Percentiles rank a stretch among this genome's conserved stretches.
These are phyloP conservation scores for Globisporangium sylvaticum DNA, from an alignment of 352 stramenopile genomes.

Conservation along the genomic window DNA sequence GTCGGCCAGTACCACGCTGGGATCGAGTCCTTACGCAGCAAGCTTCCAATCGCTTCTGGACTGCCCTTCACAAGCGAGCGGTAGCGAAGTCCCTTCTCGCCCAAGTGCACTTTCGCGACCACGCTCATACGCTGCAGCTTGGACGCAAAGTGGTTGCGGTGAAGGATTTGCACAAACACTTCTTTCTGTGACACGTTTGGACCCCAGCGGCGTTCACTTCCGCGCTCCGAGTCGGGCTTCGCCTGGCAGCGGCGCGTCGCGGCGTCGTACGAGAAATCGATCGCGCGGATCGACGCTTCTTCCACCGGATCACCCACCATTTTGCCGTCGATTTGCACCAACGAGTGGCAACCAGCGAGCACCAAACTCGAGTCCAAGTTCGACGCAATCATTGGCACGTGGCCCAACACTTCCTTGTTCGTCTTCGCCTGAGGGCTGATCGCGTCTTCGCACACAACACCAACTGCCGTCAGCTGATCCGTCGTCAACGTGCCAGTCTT, in stretches of 20 bases:
- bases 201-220: constrained; percentile 67
- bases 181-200: constrained; percentile 68
- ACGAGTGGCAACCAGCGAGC: constrained; percentile 93
- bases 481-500: constrained; percentile 98
- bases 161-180: constrained; percentile 87
- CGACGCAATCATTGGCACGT: constrained; percentile 81
- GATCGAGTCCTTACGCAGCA: constrained; percentile 82
- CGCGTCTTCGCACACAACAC: constrained; percentile 86
- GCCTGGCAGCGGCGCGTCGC: constrained; percentile 67
- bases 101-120: constrained; percentile 86
- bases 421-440: constrained; percentile 23
- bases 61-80: constrained; percentile 97
- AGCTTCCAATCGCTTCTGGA: constrained; percentile 89
- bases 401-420: constrained; percentile 49
- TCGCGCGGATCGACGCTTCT: constrained; percentile 94
- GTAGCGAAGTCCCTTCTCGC: constrained; percentile 57
- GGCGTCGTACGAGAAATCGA: constrained; percentile 90
- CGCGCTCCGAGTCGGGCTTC: constrained; percentile 70
- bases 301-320: constrained; percentile 98
- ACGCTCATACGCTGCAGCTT: constrained; percentile 97
- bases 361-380: constrained; percentile 82
- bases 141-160: constrained; percentile 95
- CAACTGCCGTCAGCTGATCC: constrained; percentile 93
- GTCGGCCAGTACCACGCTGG: constrained; percentile 90
- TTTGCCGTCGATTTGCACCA: constrained; percentile 96